These are phyloP conservation scores for Pterocarpus macrocarpus DNA, from an alignment of 306 rosid species.

Conservation along the genomic window DNA sequence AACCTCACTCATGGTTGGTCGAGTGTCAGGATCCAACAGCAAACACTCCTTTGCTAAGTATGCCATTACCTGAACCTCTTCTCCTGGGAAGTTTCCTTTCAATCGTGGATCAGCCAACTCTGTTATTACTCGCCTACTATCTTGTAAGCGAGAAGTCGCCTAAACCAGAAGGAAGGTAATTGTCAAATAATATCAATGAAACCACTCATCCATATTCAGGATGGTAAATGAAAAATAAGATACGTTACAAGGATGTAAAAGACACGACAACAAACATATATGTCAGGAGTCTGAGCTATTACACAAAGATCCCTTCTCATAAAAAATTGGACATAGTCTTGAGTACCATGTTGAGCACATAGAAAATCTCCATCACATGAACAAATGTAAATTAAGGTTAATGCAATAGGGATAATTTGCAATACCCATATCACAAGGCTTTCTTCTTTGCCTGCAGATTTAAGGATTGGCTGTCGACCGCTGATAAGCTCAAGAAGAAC, in stretches of 20 bases:
- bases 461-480: slow-evolving; percentile 87
- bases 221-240: too few species aligned
- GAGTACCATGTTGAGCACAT: too few species aligned
- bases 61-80: slow-evolving; percentile 93
- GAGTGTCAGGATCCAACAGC: slow-evolving; percentile 84
- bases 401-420: slow-evolving; percentile 18
- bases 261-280: too few species aligned
- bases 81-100: slow-evolving; percentile 77
- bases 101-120: slow-evolving; percentile 81
- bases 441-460: slow-evolving; percentile 78
- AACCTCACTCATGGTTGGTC: slow-evolving; percentile 97
- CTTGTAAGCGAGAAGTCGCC: slow-evolving; percentile 84
- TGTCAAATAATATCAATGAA: slow-evolving; percentile 16
- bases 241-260: background rate
- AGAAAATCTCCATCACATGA: background rate
- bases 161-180: slow-evolving; percentile 51
- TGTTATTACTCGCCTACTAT: slow-evolving; percentile 65
- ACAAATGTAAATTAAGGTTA: slow-evolving; percentile 13
- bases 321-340: too few species aligned
- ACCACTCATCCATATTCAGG: background rate
- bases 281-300: too few species aligned
- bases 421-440: slow-evolving; percentile 97
- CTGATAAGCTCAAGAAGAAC: slow-evolving; percentile 97
- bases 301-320: too few species aligned
- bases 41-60: slow-evolving; percentile 95